phyloP scores from a whole-genome alignment of 257 asterid species.

The Capsicum chinense region DNA sequence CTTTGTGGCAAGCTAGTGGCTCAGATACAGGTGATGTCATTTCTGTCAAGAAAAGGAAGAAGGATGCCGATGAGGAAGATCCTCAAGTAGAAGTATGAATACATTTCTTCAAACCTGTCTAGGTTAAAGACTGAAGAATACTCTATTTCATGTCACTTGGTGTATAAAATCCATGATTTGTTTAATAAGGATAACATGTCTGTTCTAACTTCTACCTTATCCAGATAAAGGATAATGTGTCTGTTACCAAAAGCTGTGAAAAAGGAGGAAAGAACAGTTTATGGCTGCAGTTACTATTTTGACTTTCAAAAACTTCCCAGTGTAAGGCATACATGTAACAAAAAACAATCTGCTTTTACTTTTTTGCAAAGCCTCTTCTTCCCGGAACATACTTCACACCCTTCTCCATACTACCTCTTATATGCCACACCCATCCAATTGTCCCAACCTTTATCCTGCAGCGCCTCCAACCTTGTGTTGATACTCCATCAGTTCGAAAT shows the following conservation, averaged over 20 bases:
- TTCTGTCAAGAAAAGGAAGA: slow-evolving; percentile 84
- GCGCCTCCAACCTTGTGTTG: neutral
- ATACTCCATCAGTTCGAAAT: neutral
- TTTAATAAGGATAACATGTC: neutral
- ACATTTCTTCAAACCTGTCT: neutral
- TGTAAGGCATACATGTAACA: neutral
- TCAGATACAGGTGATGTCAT: slow-evolving; percentile 56
- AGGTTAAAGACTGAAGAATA: neutral
- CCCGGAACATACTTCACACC: neutral
- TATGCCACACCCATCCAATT: neutral
- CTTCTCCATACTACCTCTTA: neutral
- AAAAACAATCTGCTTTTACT: neutral
- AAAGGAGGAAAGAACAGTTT: neutral
- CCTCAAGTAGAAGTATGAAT: slow-evolving; percentile 66
- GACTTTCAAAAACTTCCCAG: neutral
- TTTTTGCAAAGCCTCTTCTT: neutral
- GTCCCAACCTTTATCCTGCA: neutral
- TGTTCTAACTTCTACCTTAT: slow-evolving; percentile 15
- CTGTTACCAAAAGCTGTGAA: slow-evolving; percentile 1
- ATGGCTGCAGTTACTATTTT: slow-evolving; percentile 1
- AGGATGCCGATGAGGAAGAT: slow-evolving; percentile 54
- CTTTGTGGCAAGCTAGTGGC: slow-evolving; percentile 68
- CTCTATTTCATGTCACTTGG: neutral
- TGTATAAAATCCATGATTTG: slow-evolving; percentile 10
- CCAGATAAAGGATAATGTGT: neutral